Base-by-base conservation (phyloP, 495 filamentous ascomycete genomes). In the Trichocladium uniseriatum region DNA sequence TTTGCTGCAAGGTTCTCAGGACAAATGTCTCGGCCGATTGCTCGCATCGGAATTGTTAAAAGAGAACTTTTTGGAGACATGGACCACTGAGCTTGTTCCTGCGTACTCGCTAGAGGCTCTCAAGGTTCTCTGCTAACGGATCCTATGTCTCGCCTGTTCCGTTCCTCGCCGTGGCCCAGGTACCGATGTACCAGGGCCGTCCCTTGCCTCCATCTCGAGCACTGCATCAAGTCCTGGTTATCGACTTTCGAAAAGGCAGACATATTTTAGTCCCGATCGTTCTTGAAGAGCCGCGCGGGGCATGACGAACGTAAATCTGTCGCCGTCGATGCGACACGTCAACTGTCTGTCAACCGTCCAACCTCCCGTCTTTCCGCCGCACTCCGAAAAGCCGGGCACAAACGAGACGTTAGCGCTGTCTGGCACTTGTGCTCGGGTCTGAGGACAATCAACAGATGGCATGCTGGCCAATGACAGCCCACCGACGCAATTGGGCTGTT, bases 41-140 rank as follows among this genome's bases (percentile, higher is more conserved):
- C 21, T 18, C 35, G 8, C 14, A 9, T 51, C 40, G 32, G 15
- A 5, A 6, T 2, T 54, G 60, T 49, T 62, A 62, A 18, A 24
- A 35, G 8, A 36, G 20, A 24, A 55, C 45, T 8, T 37, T 14
- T n/a, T 7, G 3, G 5, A 16, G 14, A 15, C 24, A 27, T 27
- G 24, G 24, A 27, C 4, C 24, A 27, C 24, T n/a, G n/a, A n/a
- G n/a, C n/a, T n/a, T n/a, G n/a, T n/a, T n/a, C n/a, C n/a, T n/a
- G n/a, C n/a, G n/a, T n/a, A n/a, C n/a, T n/a, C 5, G 28, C 20
- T 13, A 8, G 2, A 37, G 21, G 13, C 16, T 19, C 20, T 18
- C 2, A 10, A 24, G 18, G 43, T 46, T 8, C 21, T 14, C 19
- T 11, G 43, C 34, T 46, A 38, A 8, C 44, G 38, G 15, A 11